A percentile compares a stretch with the other conserved stretches of the same genome.
These are phyloP conservation scores for Xylariaceae sp. DNA, from an alignment of 2,329 filamentous ascomycete species.

Conservation along the genomic window DNA sequence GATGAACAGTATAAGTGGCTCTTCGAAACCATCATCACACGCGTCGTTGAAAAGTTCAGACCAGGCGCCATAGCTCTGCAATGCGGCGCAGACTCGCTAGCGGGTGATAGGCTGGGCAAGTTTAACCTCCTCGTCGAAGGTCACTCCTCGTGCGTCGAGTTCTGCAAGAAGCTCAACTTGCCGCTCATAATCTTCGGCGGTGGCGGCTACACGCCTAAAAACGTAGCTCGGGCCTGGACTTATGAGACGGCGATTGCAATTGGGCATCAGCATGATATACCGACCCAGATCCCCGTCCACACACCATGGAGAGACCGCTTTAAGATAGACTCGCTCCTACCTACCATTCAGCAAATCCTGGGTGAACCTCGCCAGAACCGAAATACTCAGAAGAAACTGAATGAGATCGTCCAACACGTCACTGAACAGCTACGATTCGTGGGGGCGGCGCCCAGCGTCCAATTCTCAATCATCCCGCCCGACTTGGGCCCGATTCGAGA, in stretches of 20 bases:
- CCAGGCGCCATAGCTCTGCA: slow-evolving; percentile 89
- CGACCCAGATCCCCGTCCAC: slow-evolving; percentile 67
- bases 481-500: slow-evolving; percentile 64
- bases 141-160: slow-evolving; percentile 85
- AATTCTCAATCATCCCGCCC: slow-evolving; percentile 73
- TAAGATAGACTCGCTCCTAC: slow-evolving; percentile 80
- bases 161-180: slow-evolving; percentile 72
- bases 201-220: slow-evolving; percentile 92
- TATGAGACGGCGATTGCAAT: slow-evolving; percentile 93
- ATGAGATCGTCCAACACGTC: slow-evolving; percentile 70
- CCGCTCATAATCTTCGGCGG: slow-evolving; percentile 89
- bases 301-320: slow-evolving; percentile 87
- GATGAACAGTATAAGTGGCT: slow-evolving; percentile 83
- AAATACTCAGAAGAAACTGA: slow-evolving; percentile 70
- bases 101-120: slow-evolving; percentile 84
- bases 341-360: slow-evolving; percentile 68
- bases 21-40: slow-evolving; percentile 74
- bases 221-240: slow-evolving; percentile 94
- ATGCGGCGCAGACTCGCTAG: slow-evolving; percentile 90
- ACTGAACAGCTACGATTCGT: slow-evolving; percentile 84
- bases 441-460: slow-evolving; percentile 77
- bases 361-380: slow-evolving; percentile 68
- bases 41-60: slow-evolving; percentile 75
- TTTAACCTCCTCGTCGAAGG: slow-evolving; percentile 97
- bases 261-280: slow-evolving; percentile 63